Conservation (phyloP, 106 monocot genomes). For the Acorus gramineus region DNA sequence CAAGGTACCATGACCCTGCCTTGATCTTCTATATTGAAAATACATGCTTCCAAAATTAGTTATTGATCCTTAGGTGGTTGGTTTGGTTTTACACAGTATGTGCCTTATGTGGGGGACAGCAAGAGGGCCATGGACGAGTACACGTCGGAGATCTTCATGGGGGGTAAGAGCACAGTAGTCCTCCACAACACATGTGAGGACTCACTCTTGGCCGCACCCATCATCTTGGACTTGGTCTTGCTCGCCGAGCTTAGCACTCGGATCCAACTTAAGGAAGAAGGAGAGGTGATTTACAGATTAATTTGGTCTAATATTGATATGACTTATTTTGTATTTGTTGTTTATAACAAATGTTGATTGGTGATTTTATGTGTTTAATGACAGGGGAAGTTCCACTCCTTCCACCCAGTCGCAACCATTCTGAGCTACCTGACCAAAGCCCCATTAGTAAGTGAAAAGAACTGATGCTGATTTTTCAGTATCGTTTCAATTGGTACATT, state of each 20-base stretch:
- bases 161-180: slow-evolving; percentile 77
- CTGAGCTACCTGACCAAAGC: slow-evolving; percentile 95
- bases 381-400: slow-evolving; percentile 91
- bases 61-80: background rate
- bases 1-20: slow-evolving; percentile 36
- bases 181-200: slow-evolving; percentile 98
- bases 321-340: background rate
- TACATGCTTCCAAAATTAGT: background rate
- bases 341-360: background rate
- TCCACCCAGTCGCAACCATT: slow-evolving; percentile 95
- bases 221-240: slow-evolving; percentile 85
- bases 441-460: slow-evolving; percentile 49
- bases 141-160: slow-evolving; percentile 99
- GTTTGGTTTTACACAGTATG: slow-evolving; percentile 43
- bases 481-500: too few relatives aligned
- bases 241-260: slow-evolving; percentile 87
- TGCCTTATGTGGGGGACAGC: slow-evolving; percentile 94
- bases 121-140: slow-evolving; percentile 98
- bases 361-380: background rate
- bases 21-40: background rate
- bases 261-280: slow-evolving; percentile 89
- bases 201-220: slow-evolving; percentile 84
- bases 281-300: slow-evolving; percentile 32
- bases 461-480: too few relatives aligned
- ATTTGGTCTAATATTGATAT: too few relatives aligned